phyloP scores from a whole-genome alignment of 305 asterid species.

The Solanum hybrid region DNA sequence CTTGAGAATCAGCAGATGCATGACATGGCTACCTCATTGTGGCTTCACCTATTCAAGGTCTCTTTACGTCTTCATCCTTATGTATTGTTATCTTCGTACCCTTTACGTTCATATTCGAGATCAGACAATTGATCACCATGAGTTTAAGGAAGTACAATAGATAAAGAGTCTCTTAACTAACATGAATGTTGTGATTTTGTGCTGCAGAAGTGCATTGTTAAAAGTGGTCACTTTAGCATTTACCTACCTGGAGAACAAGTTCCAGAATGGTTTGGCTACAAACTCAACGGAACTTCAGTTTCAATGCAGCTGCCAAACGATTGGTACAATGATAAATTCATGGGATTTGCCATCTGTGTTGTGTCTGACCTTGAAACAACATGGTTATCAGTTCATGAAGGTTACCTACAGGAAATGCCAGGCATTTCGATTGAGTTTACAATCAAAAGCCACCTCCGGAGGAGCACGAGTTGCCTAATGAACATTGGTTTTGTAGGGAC shows the following conservation, averaged over 20 bases:
- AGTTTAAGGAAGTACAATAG: neutral
- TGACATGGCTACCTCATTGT: neutral
- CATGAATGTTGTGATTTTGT: neutral
- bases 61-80: neutral
- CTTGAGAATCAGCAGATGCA: neutral
- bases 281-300: neutral
- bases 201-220: neutral
- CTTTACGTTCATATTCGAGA: neutral
- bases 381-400: neutral
- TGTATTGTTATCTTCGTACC: neutral
- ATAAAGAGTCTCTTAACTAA: neutral
- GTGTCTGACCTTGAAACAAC: neutral
- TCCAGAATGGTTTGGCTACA: slow-evolving; percentile 3
- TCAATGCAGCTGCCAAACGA: neutral
- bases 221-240: neutral
- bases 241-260: neutral
- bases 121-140: neutral
- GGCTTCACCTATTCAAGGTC: neutral
- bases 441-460: neutral
- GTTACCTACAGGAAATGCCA: neutral
- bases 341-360: slow-evolving; percentile 4
- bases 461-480: neutral
- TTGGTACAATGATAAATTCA: slow-evolving; percentile 1
- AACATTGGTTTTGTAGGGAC: neutral
- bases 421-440: neutral